These are phyloP conservation scores for Solanum acaule DNA, from an alignment of 257 asterid genomes.

Conservation along the genomic window DNA sequence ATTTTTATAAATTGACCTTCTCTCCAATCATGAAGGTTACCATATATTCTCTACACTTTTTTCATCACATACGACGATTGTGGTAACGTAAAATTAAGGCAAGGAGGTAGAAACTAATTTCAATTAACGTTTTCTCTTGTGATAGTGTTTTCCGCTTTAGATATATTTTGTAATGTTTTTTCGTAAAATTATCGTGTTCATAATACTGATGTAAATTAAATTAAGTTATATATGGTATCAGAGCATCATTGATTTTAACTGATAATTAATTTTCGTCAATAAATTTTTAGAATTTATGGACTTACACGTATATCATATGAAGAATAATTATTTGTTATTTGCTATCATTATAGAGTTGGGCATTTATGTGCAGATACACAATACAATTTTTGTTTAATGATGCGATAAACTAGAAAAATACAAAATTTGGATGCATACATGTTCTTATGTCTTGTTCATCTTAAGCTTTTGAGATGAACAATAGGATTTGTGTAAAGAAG, in stretches of 20 bases:
- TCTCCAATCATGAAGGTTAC: not conserved
- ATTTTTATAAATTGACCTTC: not conserved
- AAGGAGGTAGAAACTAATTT: no score
- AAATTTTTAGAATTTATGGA: not conserved
- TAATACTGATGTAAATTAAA: no score
- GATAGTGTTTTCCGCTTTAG: not conserved
- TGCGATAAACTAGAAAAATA: not conserved
- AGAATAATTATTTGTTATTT: not conserved
- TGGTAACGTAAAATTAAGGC: not conserved
- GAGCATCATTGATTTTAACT: not conserved
- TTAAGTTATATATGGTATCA: no score
- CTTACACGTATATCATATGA: not conserved
- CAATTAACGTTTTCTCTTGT: not conserved
- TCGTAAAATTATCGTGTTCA: no score
- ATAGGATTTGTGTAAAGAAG: not conserved
- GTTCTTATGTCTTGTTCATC: not conserved
- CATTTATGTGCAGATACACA: not conserved
- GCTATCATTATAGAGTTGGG: not conserved
- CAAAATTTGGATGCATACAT: not conserved
- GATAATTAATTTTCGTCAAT: not conserved
- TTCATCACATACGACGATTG: not conserved
- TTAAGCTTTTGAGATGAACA: not conserved
- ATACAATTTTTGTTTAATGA: no score
- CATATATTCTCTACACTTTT: no score
- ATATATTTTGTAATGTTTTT: no score